Conservation (phyloP, 2,329 filamentous ascomycete species). For the Xylariales sp. region DNA sequence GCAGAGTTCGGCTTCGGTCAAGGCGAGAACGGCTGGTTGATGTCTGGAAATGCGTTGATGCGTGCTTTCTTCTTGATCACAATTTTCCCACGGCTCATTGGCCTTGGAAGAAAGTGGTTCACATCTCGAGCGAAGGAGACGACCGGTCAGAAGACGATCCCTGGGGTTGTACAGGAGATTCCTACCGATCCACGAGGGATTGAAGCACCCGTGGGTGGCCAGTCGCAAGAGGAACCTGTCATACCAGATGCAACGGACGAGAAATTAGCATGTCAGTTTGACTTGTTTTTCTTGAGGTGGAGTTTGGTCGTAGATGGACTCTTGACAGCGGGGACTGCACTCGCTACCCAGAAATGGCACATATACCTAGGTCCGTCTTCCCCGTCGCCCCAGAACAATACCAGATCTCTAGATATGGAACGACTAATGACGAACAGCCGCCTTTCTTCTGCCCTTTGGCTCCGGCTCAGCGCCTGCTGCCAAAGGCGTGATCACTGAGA, state of each 20-base stretch:
- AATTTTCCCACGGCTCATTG: conserved; percentile 45
- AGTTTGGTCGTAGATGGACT: conserved; percentile 61
- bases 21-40: conserved; percentile 46
- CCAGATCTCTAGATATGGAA: too few species aligned
- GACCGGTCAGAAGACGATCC: background rate
- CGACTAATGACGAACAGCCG: too few species aligned
- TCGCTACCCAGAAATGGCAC: conserved; percentile 61
- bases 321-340: conserved; percentile 57
- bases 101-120: conserved; percentile 32
- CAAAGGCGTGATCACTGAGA: conserved; percentile 20
- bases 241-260: conserved; percentile 24
- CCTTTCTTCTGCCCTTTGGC: conserved; percentile 18
- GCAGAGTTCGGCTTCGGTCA: conserved; percentile 46
- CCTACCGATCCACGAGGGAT: too few species aligned
- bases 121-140: conserved; percentile 11
- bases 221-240: conserved; percentile 1
- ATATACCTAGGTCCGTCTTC: conserved; percentile 52
- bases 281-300: conserved; percentile 62
- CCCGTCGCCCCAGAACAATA: too few species aligned
- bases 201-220: background rate
- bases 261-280: conserved; percentile 52
- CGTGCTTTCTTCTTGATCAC: conserved; percentile 47
- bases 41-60: conserved; percentile 47
- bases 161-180: too few species aligned
- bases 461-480: conserved; percentile 20